Evolutionary conservation across 306 rosid species (phyloP).

Genomic region (Acmispon strigosus): DNA sequence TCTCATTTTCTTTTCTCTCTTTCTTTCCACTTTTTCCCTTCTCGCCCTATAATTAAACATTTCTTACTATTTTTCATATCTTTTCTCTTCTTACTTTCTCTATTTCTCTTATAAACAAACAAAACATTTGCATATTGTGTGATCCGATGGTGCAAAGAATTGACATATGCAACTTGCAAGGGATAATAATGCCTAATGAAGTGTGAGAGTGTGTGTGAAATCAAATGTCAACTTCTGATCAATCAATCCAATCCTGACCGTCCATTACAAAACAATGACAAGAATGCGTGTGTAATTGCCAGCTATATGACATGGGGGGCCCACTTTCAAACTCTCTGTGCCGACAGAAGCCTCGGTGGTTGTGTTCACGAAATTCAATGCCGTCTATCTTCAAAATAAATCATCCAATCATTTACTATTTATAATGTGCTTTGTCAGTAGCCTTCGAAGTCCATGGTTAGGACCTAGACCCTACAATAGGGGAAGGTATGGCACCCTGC

Average conservation of each 20-base stretch:
- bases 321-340: neutral
- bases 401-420: slow-evolving; percentile 10
- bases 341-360: slow-evolving; percentile 19
- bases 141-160: too few relatives aligned
- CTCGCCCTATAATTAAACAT: too few relatives aligned
- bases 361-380: slow-evolving; percentile 26
- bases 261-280: neutral
- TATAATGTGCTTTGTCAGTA: neutral
- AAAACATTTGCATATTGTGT: too few relatives aligned
- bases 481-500: slow-evolving; percentile 7
- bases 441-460: neutral
- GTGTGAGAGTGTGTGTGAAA: too few relatives aligned
- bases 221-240: slow-evolving; percentile 7
- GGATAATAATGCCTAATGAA: too few relatives aligned
- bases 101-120: too few relatives aligned
- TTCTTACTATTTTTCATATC: too few relatives aligned
- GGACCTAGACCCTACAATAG: neutral
- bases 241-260: slow-evolving; percentile 21
- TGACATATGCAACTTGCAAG: too few relatives aligned
- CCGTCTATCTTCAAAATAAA: neutral
- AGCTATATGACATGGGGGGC: neutral
- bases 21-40: too few relatives aligned
- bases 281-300: neutral
- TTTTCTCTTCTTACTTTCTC: too few relatives aligned
- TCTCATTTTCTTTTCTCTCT: too few relatives aligned